Evolutionary conservation across 1,284 basidiomycete species (phyloP).

Genomic region (Cryptococcus sp.): DNA sequence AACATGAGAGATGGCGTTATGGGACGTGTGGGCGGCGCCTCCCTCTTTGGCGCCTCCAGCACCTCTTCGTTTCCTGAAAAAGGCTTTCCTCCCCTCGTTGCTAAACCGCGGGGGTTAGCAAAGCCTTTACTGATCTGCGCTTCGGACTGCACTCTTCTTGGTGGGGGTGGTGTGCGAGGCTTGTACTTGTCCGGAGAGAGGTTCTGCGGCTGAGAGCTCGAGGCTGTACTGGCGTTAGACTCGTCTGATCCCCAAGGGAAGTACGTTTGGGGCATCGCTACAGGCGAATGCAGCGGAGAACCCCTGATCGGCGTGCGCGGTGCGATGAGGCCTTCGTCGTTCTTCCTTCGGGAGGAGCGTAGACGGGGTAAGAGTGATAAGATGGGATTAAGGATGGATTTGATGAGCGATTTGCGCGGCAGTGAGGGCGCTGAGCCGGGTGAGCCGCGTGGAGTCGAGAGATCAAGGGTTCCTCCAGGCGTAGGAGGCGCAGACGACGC

Average conservation of each 20-base stretch:
- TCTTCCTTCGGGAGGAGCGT: conserved; percentile 26
- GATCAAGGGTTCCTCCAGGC: conserved; percentile 33
- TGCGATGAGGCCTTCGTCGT: conserved; percentile 64
- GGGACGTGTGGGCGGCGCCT: not conserved
- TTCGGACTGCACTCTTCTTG: conserved; percentile 35
- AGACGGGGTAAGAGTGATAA: conserved; percentile 46
- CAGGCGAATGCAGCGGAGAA: conserved; percentile 41
- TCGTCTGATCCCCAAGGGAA: conserved; percentile 37
- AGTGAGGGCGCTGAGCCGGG: no score
- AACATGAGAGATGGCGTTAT: not conserved
- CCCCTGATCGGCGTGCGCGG: conserved; percentile 56
- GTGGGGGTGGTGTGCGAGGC: conserved; percentile 30
- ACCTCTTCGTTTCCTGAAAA: not conserved
- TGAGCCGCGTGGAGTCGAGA: conserved; percentile 15
- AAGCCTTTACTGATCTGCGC: conserved; percentile 14
- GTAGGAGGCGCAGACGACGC: conserved; percentile 30
- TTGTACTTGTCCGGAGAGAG: conserved; percentile 3
- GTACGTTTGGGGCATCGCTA: conserved; percentile 28
- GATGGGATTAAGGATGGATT: conserved; percentile 61
- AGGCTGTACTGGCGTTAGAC: not conserved
- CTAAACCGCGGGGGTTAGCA: conserved; percentile 34
- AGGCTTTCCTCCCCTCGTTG: conserved; percentile 29
- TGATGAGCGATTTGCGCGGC: conserved; percentile 61
- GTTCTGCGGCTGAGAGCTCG: not conserved
- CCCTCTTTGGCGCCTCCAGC: not conserved